These are phyloP conservation scores for Talaromyces nanjingensis DNA, from an alignment of 495 filamentous ascomycete species.

Conservation along the genomic window DNA sequence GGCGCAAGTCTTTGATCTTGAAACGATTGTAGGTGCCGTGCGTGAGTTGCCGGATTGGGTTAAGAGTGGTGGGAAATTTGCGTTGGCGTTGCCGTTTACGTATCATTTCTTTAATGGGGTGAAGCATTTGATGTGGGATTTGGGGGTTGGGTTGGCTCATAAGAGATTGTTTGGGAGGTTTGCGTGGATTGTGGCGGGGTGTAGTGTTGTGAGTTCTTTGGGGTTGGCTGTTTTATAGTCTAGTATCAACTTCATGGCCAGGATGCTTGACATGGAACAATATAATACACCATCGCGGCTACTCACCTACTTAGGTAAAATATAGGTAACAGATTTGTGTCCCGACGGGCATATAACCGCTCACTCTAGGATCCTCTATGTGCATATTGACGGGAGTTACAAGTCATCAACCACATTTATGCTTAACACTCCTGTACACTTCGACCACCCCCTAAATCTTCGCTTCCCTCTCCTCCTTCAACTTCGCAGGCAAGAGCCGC, in stretches of 20 bases:
- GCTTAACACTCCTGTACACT: too few species aligned
- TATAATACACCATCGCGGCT: too few species aligned
- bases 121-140: conserved; percentile 48
- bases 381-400: too few species aligned
- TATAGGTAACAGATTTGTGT: too few species aligned
- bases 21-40: conserved; percentile 61
- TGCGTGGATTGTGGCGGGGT: conserved; percentile 1
- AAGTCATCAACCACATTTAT: too few species aligned
- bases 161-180: not conserved
- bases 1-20: conserved; percentile 43
- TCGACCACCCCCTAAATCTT: not conserved
- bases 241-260: not conserved
- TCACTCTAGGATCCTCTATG: too few species aligned
- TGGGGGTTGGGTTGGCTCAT: not conserved
- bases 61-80: conserved; percentile 56
- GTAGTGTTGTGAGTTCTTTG: conserved; percentile 5
- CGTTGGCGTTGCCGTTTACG: conserved; percentile 63
- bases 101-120: conserved; percentile 69
- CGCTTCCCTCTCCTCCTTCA: not conserved
- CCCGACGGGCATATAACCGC: too few species aligned
- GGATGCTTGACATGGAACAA: not conserved
- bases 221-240: conserved; percentile 1
- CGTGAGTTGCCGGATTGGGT: conserved; percentile 51
- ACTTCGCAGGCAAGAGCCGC: not conserved
- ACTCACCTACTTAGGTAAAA: too few species aligned